Percentiles rank a stretch among this genome's conserved stretches.
Evolutionary conservation across 2,329 filamentous ascomycete genomes (phyloP).

Genomic region (Cryphonectria parasitica): DNA sequence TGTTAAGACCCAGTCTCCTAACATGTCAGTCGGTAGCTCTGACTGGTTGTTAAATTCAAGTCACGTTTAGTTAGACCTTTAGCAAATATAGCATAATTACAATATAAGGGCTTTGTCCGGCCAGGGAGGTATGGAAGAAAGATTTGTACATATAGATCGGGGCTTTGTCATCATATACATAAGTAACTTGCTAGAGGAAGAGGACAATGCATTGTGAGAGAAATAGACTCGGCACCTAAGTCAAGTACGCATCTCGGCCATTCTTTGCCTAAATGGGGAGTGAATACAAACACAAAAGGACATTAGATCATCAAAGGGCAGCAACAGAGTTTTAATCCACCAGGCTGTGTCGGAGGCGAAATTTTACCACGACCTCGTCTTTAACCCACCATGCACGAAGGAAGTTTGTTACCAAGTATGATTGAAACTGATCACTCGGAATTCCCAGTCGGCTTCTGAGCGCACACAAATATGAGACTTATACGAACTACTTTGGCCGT

Average conservation of each 20-base stretch:
- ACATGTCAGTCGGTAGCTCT: background rate
- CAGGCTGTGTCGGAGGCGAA: background rate
- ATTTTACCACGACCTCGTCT: background rate
- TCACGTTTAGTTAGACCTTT: too few species aligned
- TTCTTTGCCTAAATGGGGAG: background rate
- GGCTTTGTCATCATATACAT: background rate
- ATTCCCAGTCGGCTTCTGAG: background rate
- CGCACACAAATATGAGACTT: background rate
- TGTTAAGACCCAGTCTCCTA: background rate
- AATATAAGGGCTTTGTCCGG: background rate
- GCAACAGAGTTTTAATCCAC: background rate
- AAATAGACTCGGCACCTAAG: too few species aligned
- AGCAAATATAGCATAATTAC: too few species aligned
- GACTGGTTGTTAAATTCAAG: background rate
- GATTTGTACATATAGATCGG: too few species aligned
- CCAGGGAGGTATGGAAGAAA: background rate
- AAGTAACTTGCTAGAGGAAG: too few species aligned
- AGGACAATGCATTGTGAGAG: background rate
- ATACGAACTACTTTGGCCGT: background rate
- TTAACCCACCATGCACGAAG: background rate
- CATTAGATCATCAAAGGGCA: background rate
- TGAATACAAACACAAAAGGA: conserved; percentile 2
- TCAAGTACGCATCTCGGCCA: background rate
- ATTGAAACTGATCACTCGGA: background rate
- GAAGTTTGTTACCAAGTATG: background rate